These are phyloP conservation scores for Leishmania tropica DNA, from an alignment of 208 protist species.

Conservation along the genomic window DNA sequence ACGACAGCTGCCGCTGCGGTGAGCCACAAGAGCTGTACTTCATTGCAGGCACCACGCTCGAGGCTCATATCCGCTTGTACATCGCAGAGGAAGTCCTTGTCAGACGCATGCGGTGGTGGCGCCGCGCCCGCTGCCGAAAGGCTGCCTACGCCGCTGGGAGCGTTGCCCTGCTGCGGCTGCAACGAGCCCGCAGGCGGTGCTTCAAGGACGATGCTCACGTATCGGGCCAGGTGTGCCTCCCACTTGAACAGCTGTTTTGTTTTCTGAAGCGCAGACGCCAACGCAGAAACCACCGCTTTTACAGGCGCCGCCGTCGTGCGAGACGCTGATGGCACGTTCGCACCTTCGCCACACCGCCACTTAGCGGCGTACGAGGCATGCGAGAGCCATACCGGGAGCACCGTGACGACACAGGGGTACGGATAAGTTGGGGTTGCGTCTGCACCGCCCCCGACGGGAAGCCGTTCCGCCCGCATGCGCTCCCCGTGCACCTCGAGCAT, in stretches of 20 bases:
- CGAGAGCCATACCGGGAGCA: slow-evolving; percentile 20
- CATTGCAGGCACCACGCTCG: slow-evolving; percentile 23
- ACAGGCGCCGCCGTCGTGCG: slow-evolving; percentile 1
- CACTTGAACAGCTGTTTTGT: slow-evolving; percentile 25
- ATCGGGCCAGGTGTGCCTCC: slow-evolving; percentile 23
- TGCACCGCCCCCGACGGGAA: background rate
- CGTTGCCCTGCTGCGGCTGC: background rate
- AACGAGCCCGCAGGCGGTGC: background rate
- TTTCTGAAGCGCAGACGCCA: slow-evolving; percentile 1
- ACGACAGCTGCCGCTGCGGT: background rate
- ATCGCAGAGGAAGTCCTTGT: slow-evolving; percentile 1
- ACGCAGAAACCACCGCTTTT: background rate
- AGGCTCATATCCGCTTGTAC: slow-evolving; percentile 11
- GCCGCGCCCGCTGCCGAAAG: background rate
- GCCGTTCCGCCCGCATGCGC: background rate
- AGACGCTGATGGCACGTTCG: background rate
- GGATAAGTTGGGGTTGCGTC: background rate
- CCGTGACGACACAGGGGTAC: slow-evolving; percentile 4
- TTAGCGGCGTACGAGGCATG: slow-evolving; percentile 3
- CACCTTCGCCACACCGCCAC: background rate
- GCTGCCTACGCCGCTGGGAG: background rate
- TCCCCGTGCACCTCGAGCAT: background rate
- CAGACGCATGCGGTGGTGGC: background rate
- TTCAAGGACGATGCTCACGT: slow-evolving; percentile 11
- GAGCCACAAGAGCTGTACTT: slow-evolving; percentile 24